Percentiles rank a stretch among this genome's conserved stretches.
Evolutionary conservation across 2,329 filamentous ascomycete species (phyloP).

Genomic region (Beauveria varroae): DNA sequence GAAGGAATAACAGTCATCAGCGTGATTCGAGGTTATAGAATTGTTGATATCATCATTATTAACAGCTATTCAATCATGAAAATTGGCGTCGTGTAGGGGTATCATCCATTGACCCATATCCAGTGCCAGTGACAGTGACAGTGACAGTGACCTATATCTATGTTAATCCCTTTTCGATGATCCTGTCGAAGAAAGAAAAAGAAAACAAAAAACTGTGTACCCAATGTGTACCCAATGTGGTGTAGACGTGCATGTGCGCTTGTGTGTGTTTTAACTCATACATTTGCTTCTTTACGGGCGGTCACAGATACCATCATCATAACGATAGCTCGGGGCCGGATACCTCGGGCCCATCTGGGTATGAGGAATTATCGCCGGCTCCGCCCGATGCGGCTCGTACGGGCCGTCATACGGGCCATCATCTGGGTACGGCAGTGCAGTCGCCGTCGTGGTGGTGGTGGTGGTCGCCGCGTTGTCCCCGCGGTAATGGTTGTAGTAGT

Average conservation of each 20-base stretch:
- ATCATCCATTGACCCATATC: constrained; percentile 1
- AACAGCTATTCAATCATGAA: neutral
- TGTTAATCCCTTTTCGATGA: neutral
- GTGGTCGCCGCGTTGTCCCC: neutral
- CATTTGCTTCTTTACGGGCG: constrained; percentile 14
- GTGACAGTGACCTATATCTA: neutral
- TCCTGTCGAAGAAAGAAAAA: too few species aligned
- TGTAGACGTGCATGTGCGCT: neutral
- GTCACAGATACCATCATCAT: constrained; percentile 32
- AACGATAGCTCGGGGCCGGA: constrained; percentile 23
- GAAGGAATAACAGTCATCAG: neutral
- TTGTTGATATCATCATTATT: neutral
- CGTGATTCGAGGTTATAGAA: neutral
- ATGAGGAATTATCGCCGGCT: neutral
- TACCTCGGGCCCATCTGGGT: constrained; percentile 3
- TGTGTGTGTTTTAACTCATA: neutral
- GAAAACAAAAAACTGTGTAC: neutral
- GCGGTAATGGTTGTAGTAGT: neutral
- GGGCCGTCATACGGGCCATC: constrained; percentile 7
- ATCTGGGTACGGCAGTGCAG: constrained; percentile 5
- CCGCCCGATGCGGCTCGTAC: neutral
- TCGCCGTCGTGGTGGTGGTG: neutral
- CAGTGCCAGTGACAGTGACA: neutral
- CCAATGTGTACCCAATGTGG: neutral
- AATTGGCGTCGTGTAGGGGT: neutral